A percentile compares a stretch with the other conserved stretches of the same genome.
phyloP scores from a whole-genome alignment of 2,329 filamentous ascomycete genomes.

The Epicoccum nigrum region DNA sequence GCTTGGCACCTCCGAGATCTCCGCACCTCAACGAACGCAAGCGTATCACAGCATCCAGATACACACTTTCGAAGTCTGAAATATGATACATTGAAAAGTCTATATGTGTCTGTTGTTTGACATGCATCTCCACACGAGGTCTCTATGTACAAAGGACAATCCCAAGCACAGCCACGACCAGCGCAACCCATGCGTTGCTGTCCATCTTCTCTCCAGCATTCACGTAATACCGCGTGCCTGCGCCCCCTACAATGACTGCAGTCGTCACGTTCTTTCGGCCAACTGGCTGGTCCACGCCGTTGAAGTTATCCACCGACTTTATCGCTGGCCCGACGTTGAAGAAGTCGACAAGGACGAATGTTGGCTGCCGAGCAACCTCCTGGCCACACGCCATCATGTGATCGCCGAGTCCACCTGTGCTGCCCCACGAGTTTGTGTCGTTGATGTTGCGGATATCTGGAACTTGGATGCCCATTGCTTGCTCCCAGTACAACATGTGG shows the following conservation, averaged over 20 bases:
- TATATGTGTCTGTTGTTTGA: neutral
- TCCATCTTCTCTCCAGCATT: conserved; percentile 8
- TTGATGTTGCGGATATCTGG: conserved; percentile 57
- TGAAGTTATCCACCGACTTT: conserved; percentile 69
- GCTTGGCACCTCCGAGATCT: conserved; percentile 27
- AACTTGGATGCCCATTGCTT: conserved; percentile 46
- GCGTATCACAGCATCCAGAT: too few species aligned
- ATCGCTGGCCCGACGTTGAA: conserved; percentile 74
- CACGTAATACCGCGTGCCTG: conserved; percentile 3
- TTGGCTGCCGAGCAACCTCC: conserved; percentile 68
- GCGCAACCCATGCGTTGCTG: conserved; percentile 7
- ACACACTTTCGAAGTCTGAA: too few species aligned
- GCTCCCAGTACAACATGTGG: conserved; percentile 71
- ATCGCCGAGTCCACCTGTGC: conserved; percentile 58
- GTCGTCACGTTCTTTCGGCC: conserved; percentile 48
- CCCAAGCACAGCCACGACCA: conserved; percentile 4
- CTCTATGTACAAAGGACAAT: conserved; percentile 1
- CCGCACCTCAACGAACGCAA: conserved; percentile 8
- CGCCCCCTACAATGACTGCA: conserved; percentile 6
- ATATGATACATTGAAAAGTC: neutral
- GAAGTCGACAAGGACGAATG: conserved; percentile 79
- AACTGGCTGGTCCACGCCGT: conserved; percentile 57
- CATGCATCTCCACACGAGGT: neutral
- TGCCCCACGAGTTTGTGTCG: conserved; percentile 68
- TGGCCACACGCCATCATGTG: conserved; percentile 47